Evolutionary conservation across 345 rosid genomes (phyloP).

Genomic region (Combretum micranthum): DNA sequence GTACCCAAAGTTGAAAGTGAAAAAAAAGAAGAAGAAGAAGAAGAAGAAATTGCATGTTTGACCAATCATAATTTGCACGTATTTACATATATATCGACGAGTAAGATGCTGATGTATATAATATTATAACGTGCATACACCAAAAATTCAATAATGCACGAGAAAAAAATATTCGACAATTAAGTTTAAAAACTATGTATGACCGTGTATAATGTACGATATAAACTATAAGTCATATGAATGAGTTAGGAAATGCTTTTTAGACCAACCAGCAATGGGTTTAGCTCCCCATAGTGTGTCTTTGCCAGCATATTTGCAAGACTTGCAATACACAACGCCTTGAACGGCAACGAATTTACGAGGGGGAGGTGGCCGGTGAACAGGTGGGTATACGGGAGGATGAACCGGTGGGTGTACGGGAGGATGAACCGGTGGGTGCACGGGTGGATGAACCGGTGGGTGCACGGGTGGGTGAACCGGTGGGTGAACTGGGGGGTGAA

Average conservation of each 20-base stretch:
- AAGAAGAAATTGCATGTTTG: too few species aligned
- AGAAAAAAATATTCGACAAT: too few species aligned
- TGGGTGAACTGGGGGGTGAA: slow-evolving; percentile 32
- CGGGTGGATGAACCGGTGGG: slow-evolving; percentile 4
- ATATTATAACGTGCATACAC: too few species aligned
- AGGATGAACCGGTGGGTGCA: slow-evolving; percentile 1
- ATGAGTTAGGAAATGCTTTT: not conserved
- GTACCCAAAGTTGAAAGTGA: too few species aligned
- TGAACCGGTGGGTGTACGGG: slow-evolving; percentile 3
- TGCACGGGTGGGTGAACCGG: slow-evolving; percentile 14
- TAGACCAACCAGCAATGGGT: slow-evolving; percentile 47
- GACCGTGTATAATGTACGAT: too few species aligned
- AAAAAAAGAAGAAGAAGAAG: too few species aligned
- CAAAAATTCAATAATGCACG: too few species aligned
- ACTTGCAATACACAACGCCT: slow-evolving; percentile 75
- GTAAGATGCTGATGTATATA: too few species aligned
- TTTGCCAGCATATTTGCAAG: slow-evolving; percentile 55
- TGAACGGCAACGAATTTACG: slow-evolving; percentile 57
- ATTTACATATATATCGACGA: too few species aligned
- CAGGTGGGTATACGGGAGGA: slow-evolving; percentile 1
- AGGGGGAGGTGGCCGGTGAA: slow-evolving; percentile 5
- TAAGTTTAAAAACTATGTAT: not conserved
- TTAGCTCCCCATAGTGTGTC: slow-evolving; percentile 48
- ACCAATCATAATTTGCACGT: too few species aligned
- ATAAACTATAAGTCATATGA: not conserved